Conservation (phyloP, 441 rosid genomes). For the Populus hybrid region DNA sequence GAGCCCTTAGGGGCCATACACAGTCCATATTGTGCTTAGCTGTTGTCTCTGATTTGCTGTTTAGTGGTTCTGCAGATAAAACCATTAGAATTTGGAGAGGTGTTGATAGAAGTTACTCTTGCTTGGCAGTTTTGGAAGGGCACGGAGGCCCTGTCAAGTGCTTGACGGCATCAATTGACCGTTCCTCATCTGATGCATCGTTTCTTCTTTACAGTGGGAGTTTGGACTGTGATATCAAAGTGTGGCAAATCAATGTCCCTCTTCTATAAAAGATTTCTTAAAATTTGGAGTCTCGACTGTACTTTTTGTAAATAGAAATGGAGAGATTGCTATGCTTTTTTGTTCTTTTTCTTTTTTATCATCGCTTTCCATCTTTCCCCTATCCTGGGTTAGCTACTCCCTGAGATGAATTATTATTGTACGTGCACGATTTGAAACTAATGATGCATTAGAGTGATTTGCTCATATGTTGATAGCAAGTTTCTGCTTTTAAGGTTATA, state of each 20-base stretch:
- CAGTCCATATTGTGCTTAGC: constrained; percentile 68
- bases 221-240: constrained; percentile 83
- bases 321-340: background rate
- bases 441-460: background rate
- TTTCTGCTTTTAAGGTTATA: too few species aligned
- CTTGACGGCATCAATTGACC: constrained; percentile 57
- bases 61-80: constrained; percentile 86
- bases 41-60: constrained; percentile 57
- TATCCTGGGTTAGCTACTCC: background rate
- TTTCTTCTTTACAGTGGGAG: constrained; percentile 74
- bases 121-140: constrained; percentile 71
- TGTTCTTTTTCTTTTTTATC: background rate
- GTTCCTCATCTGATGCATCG: constrained; percentile 31
- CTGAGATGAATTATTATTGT: background rate
- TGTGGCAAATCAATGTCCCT: constrained; percentile 64
- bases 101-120: constrained; percentile 36
- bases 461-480: background rate
- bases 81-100: constrained; percentile 72
- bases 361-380: background rate
- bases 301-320: constrained; percentile 3
- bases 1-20: constrained; percentile 68
- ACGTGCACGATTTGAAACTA: background rate
- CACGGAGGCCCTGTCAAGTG: constrained; percentile 90
- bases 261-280: constrained; percentile 14
- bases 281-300: background rate